Evolutionary conservation across 1,284 basidiomycete genomes (phyloP).

Genomic region (Cerrena zonata): DNA sequence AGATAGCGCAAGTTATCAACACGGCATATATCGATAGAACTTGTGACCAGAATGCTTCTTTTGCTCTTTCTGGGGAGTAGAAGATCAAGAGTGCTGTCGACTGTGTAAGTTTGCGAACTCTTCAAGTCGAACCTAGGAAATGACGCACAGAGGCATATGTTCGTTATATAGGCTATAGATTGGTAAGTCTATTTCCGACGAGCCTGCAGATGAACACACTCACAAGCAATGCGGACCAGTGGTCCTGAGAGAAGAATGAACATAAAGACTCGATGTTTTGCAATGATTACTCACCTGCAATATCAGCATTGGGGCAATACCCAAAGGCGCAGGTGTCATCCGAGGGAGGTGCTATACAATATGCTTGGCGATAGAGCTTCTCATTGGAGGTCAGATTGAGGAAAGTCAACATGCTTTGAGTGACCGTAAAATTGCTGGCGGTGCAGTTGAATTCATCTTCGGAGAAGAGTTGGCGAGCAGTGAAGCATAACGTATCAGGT

Average conservation of each 20-base stretch:
- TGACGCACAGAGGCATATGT: conserved; percentile 12
- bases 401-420: conserved; percentile 3
- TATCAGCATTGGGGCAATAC: conserved; percentile 2
- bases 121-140: background rate
- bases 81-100: conserved; percentile 11
- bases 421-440: background rate
- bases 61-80: conserved; percentile 7
- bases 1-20: conserved; percentile 6
- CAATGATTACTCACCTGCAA: background rate
- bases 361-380: background rate
- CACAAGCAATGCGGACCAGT: conserved; percentile 1
- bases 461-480: background rate
- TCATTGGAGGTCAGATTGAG: conserved; percentile 1
- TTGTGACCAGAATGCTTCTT: conserved; percentile 6
- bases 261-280: background rate
- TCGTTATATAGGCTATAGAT: conserved; percentile 10
- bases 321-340: conserved; percentile 6
- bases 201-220: background rate
- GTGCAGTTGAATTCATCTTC: background rate
- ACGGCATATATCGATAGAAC: conserved; percentile 4
- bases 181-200: background rate
- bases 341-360: conserved; percentile 1
- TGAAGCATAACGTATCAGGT: background rate
- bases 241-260: background rate
- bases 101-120: background rate